phyloP scores from a whole-genome alignment of 2,329 filamentous ascomycete species.

The Apiospora marii region DNA sequence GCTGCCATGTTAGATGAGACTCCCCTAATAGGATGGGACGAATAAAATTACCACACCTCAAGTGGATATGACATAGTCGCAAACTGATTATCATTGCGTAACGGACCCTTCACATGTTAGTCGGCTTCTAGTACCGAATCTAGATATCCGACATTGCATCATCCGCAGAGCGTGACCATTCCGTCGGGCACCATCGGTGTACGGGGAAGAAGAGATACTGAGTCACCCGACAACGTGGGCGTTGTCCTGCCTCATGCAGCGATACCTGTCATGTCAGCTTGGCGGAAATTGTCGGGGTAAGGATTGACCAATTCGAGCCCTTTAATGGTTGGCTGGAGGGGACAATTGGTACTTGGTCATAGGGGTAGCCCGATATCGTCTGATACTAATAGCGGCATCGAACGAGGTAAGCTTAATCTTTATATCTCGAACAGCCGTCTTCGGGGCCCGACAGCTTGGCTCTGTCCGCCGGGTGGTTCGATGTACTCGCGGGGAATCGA shows the following conservation, averaged over 20 bases:
- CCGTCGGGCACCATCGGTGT: constrained; percentile 14
- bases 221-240: constrained; percentile 16
- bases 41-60: neutral
- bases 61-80: neutral
- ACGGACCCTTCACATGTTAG: neutral
- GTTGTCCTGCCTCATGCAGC: neutral
- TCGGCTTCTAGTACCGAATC: neutral
- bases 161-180: neutral
- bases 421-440: constrained; percentile 20
- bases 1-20: neutral
- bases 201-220: neutral
- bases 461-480: constrained; percentile 18
- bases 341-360: neutral
- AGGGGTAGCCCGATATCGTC: constrained; percentile 15
- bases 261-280: constrained; percentile 17
- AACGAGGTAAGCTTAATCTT: constrained; percentile 23
- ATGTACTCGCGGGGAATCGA: neutral
- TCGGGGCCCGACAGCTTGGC: constrained; percentile 23
- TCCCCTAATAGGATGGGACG: neutral
- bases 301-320: neutral
- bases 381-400: constrained; percentile 14
- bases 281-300: constrained; percentile 17
- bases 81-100: neutral
- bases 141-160: neutral
- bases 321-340: neutral